phyloP scores from a whole-genome alignment of 1,139 yeast genomes.

The Blastobotrys raffinosifermentans region DNA sequence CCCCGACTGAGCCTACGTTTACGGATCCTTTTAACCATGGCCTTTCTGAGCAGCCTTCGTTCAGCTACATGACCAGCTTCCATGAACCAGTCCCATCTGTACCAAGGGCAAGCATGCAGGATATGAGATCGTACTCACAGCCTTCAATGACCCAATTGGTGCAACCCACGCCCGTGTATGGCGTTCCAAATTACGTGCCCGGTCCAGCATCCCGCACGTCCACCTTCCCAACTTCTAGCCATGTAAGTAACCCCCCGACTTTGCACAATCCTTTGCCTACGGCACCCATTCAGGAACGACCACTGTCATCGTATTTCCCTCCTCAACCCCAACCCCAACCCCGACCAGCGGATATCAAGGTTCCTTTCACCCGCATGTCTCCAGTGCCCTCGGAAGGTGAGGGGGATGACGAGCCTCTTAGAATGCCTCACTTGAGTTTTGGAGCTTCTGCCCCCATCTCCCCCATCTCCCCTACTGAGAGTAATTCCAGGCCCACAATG shows the following conservation, averaged over 20 bases:
- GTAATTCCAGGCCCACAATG: neutral
- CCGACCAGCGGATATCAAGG: neutral
- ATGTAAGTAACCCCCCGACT: no score
- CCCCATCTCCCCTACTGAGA: neutral
- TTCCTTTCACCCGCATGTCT: neutral
- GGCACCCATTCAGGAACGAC: constrained; percentile 3
- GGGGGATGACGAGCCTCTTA: neutral
- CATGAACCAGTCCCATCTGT: no score
- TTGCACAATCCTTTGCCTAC: constrained; percentile 2
- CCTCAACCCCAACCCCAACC: neutral
- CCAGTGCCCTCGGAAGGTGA: neutral
- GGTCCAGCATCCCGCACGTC: no score
- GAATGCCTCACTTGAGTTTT: neutral
- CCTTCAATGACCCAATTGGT: constrained; percentile 9
- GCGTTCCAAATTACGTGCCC: neutral
- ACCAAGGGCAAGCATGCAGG: no score
- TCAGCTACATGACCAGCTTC: neutral
- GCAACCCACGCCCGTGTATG: constrained; percentile 8
- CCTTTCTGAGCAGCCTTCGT: no score
- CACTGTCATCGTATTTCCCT: constrained; percentile 4
- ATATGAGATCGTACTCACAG: constrained; percentile 10
- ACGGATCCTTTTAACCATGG: no score
- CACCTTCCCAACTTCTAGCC: no score
- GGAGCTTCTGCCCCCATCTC: neutral
- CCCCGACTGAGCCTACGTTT: no score